Base-by-base conservation (phyloP, 2,329 filamentous ascomycete genomes). In the Macroventuria anomochaeta region DNA sequence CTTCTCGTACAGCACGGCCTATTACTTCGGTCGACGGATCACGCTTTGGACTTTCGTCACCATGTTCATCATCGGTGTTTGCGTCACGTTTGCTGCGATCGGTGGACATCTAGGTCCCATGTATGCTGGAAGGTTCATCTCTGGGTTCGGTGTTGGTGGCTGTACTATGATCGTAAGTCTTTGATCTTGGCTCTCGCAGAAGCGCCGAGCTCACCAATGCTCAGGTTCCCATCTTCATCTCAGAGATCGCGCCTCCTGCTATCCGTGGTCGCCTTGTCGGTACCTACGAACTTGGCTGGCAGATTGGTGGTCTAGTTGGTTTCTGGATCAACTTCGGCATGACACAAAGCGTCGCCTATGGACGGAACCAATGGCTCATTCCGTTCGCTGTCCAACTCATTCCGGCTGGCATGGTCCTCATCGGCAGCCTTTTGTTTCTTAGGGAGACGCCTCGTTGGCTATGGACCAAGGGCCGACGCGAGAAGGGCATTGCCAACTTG, bases 21-120 rank as follows among this genome's bases (percentile, higher is more conserved):
- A 88, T 77, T 89, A 83, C 69, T 77, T 88, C 57, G 89, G 89
- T 23, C 83, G 89, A 18, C 84, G 84, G 65, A 83, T 54, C 20
- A 54, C 51, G 17, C 34, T 85, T 39, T 88, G 87, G 69, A 76
- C 81, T 2, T 47, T 82, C 28, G 62, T 93, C 58, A 36, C 40
- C 3, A 8, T 25, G 5, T 93, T 93, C 73, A 80, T 85, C 46
- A 67, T 92, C 8, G 90, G 89, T 55, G 71, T 88, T 36, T 88
- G 87, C 46, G 70, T 92, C 60, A 91, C 90, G 86, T 76, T 91
- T 20, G 88, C 85, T 39, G 69, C 70, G 7, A 71, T 71, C 28
- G 52, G 66, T 1, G 61, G 71, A 7, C 64, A 70, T 13, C 33
- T 92, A n/a, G 87, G 84, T 3, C 72, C 83, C 6, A 79, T 85